Evolutionary conservation across 768 basidiomycete genomes (phyloP).

Genomic region (Suillus tomentosus): DNA sequence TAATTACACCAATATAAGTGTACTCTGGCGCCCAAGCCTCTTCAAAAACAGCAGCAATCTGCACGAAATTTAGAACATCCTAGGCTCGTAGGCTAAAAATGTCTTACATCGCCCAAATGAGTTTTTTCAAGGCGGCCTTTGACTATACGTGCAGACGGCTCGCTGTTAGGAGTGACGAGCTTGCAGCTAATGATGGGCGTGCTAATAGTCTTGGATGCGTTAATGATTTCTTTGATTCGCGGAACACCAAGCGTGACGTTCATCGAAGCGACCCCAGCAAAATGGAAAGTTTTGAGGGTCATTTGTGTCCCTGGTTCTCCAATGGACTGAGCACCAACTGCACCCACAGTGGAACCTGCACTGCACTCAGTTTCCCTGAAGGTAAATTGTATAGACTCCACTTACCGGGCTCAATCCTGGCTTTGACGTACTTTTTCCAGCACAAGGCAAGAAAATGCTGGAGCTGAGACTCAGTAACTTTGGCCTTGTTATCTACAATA

Average conservation of each 20-base stretch:
- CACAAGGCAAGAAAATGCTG: conserved; percentile 81
- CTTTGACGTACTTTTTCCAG: conserved; percentile 90
- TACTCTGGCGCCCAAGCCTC: conserved; percentile 95
- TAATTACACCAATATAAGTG: conserved; percentile 90
- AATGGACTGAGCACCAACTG: conserved; percentile 98
- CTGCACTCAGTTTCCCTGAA: background rate
- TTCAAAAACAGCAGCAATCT: conserved; percentile 92
- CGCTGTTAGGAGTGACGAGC: conserved; percentile 80
- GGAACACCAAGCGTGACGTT: conserved; percentile 99
- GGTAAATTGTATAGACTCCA: conserved; percentile 1
- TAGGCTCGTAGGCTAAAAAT: background rate
- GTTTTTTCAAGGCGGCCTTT: conserved; percentile 97
- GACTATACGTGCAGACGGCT: conserved; percentile 96
- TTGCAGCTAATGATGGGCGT: conserved; percentile 99
- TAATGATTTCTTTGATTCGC: conserved; percentile 99
- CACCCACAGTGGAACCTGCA: conserved; percentile 93
- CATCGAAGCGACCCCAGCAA: conserved; percentile 99
- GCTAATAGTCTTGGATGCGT: conserved; percentile 95
- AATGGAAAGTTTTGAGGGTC: conserved; percentile 99
- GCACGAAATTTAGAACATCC: conserved; percentile 1
- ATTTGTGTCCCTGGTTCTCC: conserved; percentile 99
- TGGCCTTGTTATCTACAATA: conserved; percentile 86
- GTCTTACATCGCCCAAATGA: conserved; percentile 82
- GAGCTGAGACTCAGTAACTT: conserved; percentile 85
- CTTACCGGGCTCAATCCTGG: conserved; percentile 92